Conservation (phyloP, 768 basidiomycete species). For the Mycena haematopus region DNA sequence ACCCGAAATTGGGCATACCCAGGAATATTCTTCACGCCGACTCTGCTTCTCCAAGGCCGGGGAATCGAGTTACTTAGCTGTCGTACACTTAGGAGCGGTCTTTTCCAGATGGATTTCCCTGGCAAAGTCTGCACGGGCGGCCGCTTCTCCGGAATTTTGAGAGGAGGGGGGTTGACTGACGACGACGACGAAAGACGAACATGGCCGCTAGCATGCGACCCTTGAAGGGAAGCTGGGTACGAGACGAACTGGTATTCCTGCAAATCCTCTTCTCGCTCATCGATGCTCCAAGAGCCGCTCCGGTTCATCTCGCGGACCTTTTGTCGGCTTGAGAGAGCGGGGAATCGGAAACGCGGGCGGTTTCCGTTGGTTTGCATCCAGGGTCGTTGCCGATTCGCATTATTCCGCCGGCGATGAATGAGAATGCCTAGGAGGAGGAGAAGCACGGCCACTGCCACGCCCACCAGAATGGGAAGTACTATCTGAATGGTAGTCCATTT, state of each 20-base stretch:
- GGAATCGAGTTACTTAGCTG: constrained; percentile 14
- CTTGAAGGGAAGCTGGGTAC: constrained; percentile 26
- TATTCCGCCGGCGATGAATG: constrained; percentile 15
- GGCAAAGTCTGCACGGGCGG: constrained; percentile 22
- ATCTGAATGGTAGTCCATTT: constrained; percentile 26
- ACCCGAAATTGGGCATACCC: constrained; percentile 22
- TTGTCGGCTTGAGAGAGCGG: constrained; percentile 13
- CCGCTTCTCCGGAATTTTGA: constrained; percentile 9
- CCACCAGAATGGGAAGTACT: constrained; percentile 22
- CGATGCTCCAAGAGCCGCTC: constrained; percentile 29
- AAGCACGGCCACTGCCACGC: not conserved
- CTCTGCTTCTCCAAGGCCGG: constrained; percentile 25
- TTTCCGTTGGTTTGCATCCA: constrained; percentile 25
- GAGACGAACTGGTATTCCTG: constrained; percentile 30
- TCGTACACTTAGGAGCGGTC: constrained; percentile 9
- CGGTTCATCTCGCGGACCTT: constrained; percentile 26
- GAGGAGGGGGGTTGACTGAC: constrained; percentile 10
- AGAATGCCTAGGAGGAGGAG: not conserved
- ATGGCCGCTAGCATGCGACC: constrained; percentile 24
- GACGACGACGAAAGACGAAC: constrained; percentile 29
- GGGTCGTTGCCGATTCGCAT: constrained; percentile 5
- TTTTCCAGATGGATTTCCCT: constrained; percentile 23
- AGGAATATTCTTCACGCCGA: constrained; percentile 25
- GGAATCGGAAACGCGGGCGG: constrained; percentile 26
- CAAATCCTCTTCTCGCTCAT: constrained; percentile 21